A percentile compares a stretch with the other conserved stretches of the same genome.
Evolutionary conservation across 2,329 filamentous ascomycete genomes (phyloP).

Genomic region (Amesomyces nigricolor): DNA sequence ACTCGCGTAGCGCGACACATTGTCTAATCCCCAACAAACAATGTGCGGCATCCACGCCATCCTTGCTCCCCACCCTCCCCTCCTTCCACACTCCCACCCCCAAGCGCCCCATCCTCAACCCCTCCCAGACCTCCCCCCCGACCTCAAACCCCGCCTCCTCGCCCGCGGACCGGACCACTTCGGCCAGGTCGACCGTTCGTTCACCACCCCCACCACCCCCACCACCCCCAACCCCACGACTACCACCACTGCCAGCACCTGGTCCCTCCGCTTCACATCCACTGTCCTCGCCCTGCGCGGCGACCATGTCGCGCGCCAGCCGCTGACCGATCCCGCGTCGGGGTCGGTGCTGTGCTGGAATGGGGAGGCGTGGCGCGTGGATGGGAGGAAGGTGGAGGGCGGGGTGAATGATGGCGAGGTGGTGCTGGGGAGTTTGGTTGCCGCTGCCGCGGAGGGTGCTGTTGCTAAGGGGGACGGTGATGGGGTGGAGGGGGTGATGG

Average conservation of each 20-base stretch:
- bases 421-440: constrained; percentile 57
- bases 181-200: constrained; percentile 36
- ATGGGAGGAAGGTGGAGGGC: constrained; percentile 50
- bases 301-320: constrained; percentile 63
- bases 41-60: constrained; percentile 60
- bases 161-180: constrained; percentile 57
- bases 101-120: constrained; percentile 28
- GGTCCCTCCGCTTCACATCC: constrained; percentile 61
- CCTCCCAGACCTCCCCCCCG: constrained; percentile 30
- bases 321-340: constrained; percentile 51
- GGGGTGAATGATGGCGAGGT: constrained; percentile 70
- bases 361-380: constrained; percentile 85
- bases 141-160: constrained; percentile 42
- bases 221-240: not conserved
- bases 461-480: constrained; percentile 10
- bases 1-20: not conserved
- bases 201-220: not conserved
- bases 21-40: not conserved
- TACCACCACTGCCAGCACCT: constrained; percentile 26
- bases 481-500: constrained; percentile 37
- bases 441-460: constrained; percentile 12
- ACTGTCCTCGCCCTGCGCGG: constrained; percentile 91
- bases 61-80: constrained; percentile 35
- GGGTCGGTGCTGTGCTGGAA: constrained; percentile 88
- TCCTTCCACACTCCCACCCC: constrained; percentile 27